Evolutionary conservation across 441 rosid genomes (phyloP).

Genomic region (Mallotus japonicus): DNA sequence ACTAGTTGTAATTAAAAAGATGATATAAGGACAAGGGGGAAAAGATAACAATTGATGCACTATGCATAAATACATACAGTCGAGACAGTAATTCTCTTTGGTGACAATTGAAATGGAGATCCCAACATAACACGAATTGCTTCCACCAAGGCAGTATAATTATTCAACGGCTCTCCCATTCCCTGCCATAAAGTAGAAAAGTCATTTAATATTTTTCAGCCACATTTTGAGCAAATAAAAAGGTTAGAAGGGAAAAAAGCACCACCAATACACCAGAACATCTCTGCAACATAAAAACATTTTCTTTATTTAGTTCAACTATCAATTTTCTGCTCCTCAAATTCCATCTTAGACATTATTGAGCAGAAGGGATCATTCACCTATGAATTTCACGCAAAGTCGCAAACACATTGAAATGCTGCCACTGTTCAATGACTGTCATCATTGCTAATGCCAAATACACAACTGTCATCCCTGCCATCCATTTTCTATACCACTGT

Average conservation of each 20-base stretch:
- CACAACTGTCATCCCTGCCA: not conserved
- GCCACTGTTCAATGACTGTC: not conserved
- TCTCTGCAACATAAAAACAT: not conserved
- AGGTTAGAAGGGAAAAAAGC: not conserved
- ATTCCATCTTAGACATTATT: too few species aligned
- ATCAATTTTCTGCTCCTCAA: not conserved
- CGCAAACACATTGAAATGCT: too few species aligned
- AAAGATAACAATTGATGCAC: too few species aligned
- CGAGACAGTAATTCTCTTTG: conserved; percentile 83
- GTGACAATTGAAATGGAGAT: conserved; percentile 79
- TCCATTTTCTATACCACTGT: not conserved
- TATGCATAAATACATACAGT: conserved; percentile 26
- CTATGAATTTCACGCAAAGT: not conserved
- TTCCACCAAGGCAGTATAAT: conserved; percentile 81
- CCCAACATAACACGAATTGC: conserved; percentile 71
- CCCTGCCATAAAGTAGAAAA: conserved; percentile 18
- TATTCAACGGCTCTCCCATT: conserved; percentile 77
- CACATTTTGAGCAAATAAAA: not conserved
- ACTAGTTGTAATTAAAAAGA: conserved; percentile 23
- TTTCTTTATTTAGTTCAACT: not conserved
- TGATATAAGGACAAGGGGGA: too few species aligned
- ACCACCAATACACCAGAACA: not conserved
- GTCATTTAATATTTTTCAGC: conserved; percentile 15
- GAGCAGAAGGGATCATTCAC: not conserved
- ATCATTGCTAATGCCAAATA: not conserved